Conservation (phyloP, 257 asterid genomes). For the Jacaranda mimosifolia region DNA sequence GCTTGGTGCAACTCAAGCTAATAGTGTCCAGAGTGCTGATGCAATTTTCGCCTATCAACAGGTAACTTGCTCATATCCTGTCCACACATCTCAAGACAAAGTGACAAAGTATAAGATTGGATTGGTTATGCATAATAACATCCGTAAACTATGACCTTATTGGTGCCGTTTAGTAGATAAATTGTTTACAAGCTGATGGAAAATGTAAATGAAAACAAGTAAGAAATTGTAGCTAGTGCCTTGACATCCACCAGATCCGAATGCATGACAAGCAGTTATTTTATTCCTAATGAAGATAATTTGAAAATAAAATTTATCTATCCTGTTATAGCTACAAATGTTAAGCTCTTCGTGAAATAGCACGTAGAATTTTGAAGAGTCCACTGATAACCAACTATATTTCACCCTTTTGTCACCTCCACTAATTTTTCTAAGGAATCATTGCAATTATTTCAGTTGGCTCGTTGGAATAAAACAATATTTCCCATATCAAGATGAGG, state of each 20-base stretch:
- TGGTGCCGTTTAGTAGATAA: neutral
- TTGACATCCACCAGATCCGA: constrained; percentile 19
- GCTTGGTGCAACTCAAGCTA: constrained; percentile 99
- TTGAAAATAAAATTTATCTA: neutral
- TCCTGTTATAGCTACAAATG: neutral
- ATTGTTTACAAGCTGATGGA: constrained; percentile 14
- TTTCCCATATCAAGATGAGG: neutral
- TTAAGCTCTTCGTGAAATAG: constrained; percentile 16
- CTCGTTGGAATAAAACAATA: neutral
- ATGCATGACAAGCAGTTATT: constrained; percentile 6
- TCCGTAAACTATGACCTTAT: neutral
- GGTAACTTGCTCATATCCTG: constrained; percentile 46
- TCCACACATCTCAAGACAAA: neutral
- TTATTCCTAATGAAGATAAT: neutral
- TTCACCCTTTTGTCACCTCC: neutral
- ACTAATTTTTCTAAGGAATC: neutral
- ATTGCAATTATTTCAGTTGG: neutral
- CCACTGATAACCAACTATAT: neutral
- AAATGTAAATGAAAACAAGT: constrained; percentile 14
- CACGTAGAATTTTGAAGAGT: neutral
- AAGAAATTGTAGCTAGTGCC: constrained; percentile 9
- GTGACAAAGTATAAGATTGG: constrained; percentile 21
- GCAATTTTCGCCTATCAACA: constrained; percentile 96
- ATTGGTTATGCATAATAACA: constrained; percentile 21
- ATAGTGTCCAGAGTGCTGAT: constrained; percentile 96